A percentile compares a stretch with the other conserved stretches of the same genome.
phyloP scores from a whole-genome alignment of 1,284 basidiomycete genomes.

The Malassezia japonica region DNA sequence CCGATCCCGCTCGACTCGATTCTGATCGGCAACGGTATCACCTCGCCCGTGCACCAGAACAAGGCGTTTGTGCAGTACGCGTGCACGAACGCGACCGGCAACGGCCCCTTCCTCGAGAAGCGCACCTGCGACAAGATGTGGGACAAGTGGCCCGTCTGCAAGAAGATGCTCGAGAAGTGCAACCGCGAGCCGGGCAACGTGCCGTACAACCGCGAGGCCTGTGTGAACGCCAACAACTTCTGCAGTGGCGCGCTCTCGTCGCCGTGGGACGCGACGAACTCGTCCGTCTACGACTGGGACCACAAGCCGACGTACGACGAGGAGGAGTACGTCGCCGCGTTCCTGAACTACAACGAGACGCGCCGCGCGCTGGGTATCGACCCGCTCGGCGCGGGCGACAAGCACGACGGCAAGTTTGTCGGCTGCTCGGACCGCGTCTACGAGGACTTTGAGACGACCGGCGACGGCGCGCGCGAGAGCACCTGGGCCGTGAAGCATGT shows the following conservation, averaged over 20 bases:
- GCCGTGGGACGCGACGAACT: conserved; percentile 32
- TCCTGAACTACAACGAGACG: conserved; percentile 33
- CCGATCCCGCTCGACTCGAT: conserved; percentile 35
- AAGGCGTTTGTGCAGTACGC: conserved; percentile 41
- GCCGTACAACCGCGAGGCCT: conserved; percentile 28
- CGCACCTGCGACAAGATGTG: conserved; percentile 30
- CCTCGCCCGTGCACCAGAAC: conserved; percentile 38
- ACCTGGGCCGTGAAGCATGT: conserved; percentile 38
- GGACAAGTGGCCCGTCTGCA: conserved; percentile 27
- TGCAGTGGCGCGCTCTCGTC: conserved; percentile 31
- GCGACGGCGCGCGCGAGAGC: conserved; percentile 37
- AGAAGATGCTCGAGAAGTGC: conserved; percentile 37
- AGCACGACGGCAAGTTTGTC: conserved; percentile 38
- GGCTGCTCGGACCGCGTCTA: conserved; percentile 43
- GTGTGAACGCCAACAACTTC: conserved; percentile 29
- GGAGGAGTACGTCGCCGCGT: conserved; percentile 35
- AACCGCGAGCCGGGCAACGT: conserved; percentile 22
- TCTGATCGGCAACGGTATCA: conserved; percentile 47
- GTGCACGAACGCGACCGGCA: conserved; percentile 32
- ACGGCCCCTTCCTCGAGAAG: conserved; percentile 28
- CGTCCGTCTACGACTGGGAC: conserved; percentile 37
- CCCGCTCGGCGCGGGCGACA: conserved; percentile 30
- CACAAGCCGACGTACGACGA: conserved; percentile 36
- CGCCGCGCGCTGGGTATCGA: conserved; percentile 35
- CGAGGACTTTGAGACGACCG: conserved; percentile 36